Conservation (phyloP, 2,329 filamentous ascomycete genomes). For the Arthrobotrys pseudoclavata region DNA sequence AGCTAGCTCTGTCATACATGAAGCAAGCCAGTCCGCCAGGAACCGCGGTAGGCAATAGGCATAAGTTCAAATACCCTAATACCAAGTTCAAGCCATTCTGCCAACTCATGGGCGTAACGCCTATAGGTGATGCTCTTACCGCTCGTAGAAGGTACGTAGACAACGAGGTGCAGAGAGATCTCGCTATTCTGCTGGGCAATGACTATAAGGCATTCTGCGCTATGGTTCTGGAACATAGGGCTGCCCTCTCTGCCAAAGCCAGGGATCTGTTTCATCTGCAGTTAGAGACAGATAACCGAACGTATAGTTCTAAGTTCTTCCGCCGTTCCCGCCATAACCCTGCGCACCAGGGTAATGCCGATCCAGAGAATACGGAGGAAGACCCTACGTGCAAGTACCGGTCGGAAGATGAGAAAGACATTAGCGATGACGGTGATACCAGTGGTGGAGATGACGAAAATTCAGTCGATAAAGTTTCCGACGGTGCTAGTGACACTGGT, state of each 20-base stretch:
- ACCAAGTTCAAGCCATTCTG: not conserved
- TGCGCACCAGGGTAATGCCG: not conserved
- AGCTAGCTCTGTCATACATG: not conserved
- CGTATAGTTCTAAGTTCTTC: not conserved
- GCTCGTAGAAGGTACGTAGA: not conserved
- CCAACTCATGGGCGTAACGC: not conserved
- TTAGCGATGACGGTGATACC: not conserved
- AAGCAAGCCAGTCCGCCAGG: not conserved
- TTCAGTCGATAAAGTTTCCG: too few relatives aligned
- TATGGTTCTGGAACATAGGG: conserved; percentile 8
- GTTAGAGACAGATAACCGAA: not conserved
- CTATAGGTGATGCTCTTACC: not conserved
- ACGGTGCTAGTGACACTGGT: too few relatives aligned
- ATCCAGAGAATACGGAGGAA: conserved; percentile 2
- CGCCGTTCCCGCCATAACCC: not conserved
- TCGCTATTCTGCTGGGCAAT: not conserved
- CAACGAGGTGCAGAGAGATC: not conserved
- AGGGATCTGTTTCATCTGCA: conserved; percentile 1
- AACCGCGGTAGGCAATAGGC: not conserved
- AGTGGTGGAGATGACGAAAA: too few relatives aligned
- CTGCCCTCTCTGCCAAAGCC: not conserved
- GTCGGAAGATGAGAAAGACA: not conserved
- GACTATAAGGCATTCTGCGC: conserved; percentile 1
- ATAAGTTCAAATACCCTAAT: conserved; percentile 12
- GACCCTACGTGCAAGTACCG: conserved; percentile 1